A percentile compares a stretch with the other conserved stretches of the same genome.
phyloP scores from a whole-genome alignment of 2,329 filamentous ascomycete genomes.

The Simplicillium sp. region DNA sequence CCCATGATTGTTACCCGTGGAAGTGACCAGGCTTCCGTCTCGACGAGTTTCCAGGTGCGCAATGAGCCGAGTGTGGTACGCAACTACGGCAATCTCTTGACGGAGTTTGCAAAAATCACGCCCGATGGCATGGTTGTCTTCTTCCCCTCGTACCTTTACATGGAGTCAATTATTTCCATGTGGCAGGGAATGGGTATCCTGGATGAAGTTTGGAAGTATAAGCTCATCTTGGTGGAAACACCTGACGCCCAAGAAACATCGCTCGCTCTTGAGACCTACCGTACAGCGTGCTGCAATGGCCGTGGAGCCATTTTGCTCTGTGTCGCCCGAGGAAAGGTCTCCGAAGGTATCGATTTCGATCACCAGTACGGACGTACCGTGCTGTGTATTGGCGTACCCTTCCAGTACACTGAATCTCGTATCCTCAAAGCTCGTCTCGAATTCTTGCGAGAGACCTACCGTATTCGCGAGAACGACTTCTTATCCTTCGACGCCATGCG shows the following conservation, averaged over 20 bases:
- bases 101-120: conserved; percentile 91
- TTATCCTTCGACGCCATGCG: conserved; percentile 98
- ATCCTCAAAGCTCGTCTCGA: conserved; percentile 93
- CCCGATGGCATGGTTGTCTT: conserved; percentile 98
- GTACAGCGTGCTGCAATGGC: conserved; percentile 95
- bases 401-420: conserved; percentile 96
- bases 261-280: conserved; percentile 88
- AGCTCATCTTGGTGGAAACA: conserved; percentile 94
- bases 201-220: conserved; percentile 98
- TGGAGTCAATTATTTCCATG: conserved; percentile 98
- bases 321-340: conserved; percentile 94
- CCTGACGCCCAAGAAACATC: conserved; percentile 96
- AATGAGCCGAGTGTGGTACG: conserved; percentile 95
- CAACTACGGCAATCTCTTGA: conserved; percentile 88
- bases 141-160: conserved; percentile 97
- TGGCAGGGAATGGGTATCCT: conserved; percentile 99
- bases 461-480: conserved; percentile 95
- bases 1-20: conserved; percentile 96
- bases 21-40: conserved; percentile 86
- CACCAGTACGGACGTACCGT: conserved; percentile 97
- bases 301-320: conserved; percentile 88
- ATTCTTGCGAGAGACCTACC: conserved; percentile 93
- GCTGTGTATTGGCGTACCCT: conserved; percentile 91
- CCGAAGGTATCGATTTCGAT: conserved; percentile 97
- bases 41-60: conserved; percentile 87